Conservation (phyloP, 768 basidiomycete species). For the Floccularia luteovirens region DNA sequence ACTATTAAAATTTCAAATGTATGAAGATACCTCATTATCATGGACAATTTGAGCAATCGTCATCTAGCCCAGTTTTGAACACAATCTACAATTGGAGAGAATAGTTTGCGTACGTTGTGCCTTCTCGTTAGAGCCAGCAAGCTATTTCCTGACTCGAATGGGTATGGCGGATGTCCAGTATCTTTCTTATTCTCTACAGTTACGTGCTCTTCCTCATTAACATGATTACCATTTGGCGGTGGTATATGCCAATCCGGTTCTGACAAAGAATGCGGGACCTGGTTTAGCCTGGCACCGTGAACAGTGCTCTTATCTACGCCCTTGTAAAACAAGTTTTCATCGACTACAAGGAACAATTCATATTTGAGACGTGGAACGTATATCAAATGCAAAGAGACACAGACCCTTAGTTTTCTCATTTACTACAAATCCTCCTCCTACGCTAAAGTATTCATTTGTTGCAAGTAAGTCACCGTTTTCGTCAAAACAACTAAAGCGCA, state of each 20-base stretch:
- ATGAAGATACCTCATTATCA: conserved; percentile 64
- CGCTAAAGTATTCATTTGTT: conserved; percentile 93
- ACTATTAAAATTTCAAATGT: background rate
- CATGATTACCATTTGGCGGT: background rate
- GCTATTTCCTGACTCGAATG: conserved; percentile 72
- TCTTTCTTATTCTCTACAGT: conserved; percentile 2
- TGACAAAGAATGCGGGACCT: conserved; percentile 39
- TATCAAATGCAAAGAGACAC: conserved; percentile 1
- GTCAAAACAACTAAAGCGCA: conserved; percentile 84
- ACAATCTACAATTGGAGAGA: conserved; percentile 1
- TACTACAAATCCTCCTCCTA: conserved; percentile 92
- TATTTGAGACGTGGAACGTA: background rate
- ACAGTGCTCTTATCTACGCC: conserved; percentile 79
- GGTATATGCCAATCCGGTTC: conserved; percentile 21
- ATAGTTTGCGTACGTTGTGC: conserved; percentile 60
- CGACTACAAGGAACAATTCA: conserved; percentile 35
- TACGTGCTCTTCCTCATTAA: background rate
- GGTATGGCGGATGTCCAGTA: conserved; percentile 67
- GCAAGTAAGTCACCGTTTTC: conserved; percentile 81
- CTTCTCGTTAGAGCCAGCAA: conserved; percentile 69
- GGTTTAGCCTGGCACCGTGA: conserved; percentile 72
- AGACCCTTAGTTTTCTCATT: conserved; percentile 89
- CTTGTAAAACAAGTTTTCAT: conserved; percentile 94
- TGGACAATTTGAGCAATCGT: conserved; percentile 92
- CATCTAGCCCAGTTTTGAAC: conserved; percentile 39